Evolutionary conservation across 2,329 filamentous ascomycete species (phyloP).

Genomic region (Cladophialophora bantiana): DNA sequence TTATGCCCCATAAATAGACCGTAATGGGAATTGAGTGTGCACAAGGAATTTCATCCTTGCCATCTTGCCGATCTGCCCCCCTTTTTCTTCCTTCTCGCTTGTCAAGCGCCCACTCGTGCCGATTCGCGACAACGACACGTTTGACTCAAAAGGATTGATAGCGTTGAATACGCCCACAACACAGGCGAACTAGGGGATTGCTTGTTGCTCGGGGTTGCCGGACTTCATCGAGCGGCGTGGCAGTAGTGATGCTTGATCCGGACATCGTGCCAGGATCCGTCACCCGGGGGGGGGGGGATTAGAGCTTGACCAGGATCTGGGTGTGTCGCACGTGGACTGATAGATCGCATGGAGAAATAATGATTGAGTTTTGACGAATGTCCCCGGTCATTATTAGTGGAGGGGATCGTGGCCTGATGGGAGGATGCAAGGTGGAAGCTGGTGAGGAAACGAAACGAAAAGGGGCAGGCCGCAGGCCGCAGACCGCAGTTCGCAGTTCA

Average conservation of each 20-base stretch:
- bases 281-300: background rate
- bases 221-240: background rate
- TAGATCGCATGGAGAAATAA: constrained; percentile 1
- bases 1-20: background rate
- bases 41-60: background rate
- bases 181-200: background rate
- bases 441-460: background rate
- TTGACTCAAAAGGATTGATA: constrained; percentile 4
- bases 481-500: too few relatives aligned
- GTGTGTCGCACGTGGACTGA: background rate
- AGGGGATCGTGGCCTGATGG: background rate
- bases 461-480: background rate
- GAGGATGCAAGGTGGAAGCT: background rate
- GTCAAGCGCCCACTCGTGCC: background rate
- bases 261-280: background rate
- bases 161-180: background rate
- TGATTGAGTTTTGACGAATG: background rate
- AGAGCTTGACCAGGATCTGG: background rate
- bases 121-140: background rate
- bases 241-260: background rate
- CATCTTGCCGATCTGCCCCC: background rate
- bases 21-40: background rate
- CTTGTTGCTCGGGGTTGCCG: background rate
- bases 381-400: background rate
- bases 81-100: background rate